Evolutionary conservation across 345 rosid genomes (phyloP).

Genomic region (Viola odorata): DNA sequence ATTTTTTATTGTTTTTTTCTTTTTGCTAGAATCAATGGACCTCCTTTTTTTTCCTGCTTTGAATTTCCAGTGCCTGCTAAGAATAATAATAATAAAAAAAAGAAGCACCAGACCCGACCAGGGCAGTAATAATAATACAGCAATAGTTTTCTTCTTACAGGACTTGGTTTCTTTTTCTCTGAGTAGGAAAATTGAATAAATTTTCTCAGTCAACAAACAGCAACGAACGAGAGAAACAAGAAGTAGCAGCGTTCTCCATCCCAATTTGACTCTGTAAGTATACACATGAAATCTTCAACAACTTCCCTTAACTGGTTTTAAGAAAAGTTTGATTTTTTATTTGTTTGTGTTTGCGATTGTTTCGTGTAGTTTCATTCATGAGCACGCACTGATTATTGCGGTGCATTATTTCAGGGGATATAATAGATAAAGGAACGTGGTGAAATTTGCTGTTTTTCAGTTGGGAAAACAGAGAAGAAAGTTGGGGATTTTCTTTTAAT

Average conservation of each 20-base stretch:
- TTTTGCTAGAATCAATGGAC: background rate
- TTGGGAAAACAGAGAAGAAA: slow-evolving; percentile 12
- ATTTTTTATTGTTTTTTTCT: no score
- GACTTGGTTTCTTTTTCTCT: no score
- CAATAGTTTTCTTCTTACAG: no score
- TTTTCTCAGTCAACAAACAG: slow-evolving; percentile 53
- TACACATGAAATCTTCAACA: background rate
- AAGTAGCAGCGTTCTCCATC: slow-evolving; percentile 24
- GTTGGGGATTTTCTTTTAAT: background rate
- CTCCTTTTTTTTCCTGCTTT: background rate
- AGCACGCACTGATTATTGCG: slow-evolving; percentile 9
- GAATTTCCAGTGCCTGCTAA: background rate
- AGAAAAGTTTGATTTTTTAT: slow-evolving; percentile 9
- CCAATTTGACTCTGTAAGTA: slow-evolving; percentile 27
- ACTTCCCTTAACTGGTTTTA: slow-evolving; percentile 16
- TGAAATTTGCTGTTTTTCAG: slow-evolving; percentile 7
- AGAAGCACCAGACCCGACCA: no score
- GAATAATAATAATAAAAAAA: no score
- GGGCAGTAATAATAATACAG: no score
- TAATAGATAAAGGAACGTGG: slow-evolving; percentile 7
- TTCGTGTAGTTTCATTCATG: slow-evolving; percentile 8
- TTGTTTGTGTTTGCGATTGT: no score
- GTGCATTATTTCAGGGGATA: slow-evolving; percentile 7
- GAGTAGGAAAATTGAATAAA: background rate
- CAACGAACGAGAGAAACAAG: slow-evolving; percentile 25